Base-by-base conservation (phyloP, 106 monocot genomes). In the Cymbidium sinense region DNA sequence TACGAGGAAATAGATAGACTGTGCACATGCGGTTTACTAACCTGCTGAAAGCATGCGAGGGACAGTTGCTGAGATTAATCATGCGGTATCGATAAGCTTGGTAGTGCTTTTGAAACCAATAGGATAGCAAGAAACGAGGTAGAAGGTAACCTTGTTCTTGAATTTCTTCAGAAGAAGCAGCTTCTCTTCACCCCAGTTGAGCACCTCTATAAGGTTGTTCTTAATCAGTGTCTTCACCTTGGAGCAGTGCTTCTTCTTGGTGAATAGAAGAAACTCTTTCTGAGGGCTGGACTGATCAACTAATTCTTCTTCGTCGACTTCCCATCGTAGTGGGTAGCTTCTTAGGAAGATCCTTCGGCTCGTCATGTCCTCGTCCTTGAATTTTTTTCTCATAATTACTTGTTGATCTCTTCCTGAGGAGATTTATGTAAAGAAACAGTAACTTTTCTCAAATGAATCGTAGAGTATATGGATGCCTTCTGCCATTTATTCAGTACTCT, bases 271-370 rank as follows among this genome's bases (percentile, higher is more conserved):
- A 8, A 1, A 2, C 19, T 51, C 51, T 33, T 20, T 31, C 0
- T 8, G 6, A 2, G 29, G 17, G 50, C 64, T 77, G 34, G 8
- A 30, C 21, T 58, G 23, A 37, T 61, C 65, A 64, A 1, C 64
- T 11, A 43, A 79, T 8, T 25, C 64, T 34, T 39, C 70, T 2
- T 75, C 77, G 25, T 71, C 62, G 2, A 78, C 61, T n/a, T 78
- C 84, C 87, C 85, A 84, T 70, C 85, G 86, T 15, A 90, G 89
- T 5, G 93, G 89, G 62, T 93, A 93, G 70, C 93, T 93, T 83
- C 87, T 84, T 80, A 93, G 78, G 78, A 93, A 93, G 4, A 75
- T 80, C 72, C 93, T 90, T 77, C 93, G 75, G 54, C 64, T 88
- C 64, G 31, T 81, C 84, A 88, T 90, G 28, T 81, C 83, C 72